phyloP scores from a whole-genome alignment of 2,329 filamentous ascomycete genomes.

The Penicillium sumatraense region DNA sequence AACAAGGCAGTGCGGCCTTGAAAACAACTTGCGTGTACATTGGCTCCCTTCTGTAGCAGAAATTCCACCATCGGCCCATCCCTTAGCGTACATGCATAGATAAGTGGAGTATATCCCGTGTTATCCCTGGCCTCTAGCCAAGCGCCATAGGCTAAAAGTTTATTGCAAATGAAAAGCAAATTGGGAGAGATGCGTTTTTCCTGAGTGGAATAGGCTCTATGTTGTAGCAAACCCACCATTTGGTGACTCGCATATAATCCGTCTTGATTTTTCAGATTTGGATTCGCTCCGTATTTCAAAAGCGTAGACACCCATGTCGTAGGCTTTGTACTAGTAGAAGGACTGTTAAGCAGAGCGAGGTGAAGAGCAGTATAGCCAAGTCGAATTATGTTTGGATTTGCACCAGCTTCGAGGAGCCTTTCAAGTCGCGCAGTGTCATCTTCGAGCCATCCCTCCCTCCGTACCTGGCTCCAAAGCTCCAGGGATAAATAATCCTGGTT shows the following conservation, averaged over 20 bases:
- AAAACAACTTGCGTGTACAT: neutral
- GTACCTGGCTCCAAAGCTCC: neutral
- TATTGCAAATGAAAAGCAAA: too few relatives aligned
- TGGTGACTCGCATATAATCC: neutral
- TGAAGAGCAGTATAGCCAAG: neutral
- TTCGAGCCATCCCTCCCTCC: neutral
- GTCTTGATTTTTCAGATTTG: neutral
- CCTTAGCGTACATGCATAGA: too few relatives aligned
- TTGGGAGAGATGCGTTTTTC: too few relatives aligned
- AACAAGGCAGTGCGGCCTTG: too few relatives aligned
- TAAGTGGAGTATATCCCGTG: too few relatives aligned
- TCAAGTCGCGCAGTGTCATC: neutral
- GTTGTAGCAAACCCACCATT: neutral
- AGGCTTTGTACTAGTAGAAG: neutral
- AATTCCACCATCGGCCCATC: too few relatives aligned
- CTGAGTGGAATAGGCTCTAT: too few relatives aligned
- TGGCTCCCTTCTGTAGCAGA: neutral
- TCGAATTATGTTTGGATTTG: neutral
- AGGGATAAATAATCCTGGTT: neutral
- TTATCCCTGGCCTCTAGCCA: too few relatives aligned
- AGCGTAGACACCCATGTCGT: neutral
- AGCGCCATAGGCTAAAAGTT: too few relatives aligned
- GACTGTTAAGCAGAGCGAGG: neutral
- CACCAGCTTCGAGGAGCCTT: neutral
- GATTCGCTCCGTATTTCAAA: neutral